Evolutionary conservation across 2,329 filamentous ascomycete species (phyloP).

Genomic region (Canariomyces notabilis): DNA sequence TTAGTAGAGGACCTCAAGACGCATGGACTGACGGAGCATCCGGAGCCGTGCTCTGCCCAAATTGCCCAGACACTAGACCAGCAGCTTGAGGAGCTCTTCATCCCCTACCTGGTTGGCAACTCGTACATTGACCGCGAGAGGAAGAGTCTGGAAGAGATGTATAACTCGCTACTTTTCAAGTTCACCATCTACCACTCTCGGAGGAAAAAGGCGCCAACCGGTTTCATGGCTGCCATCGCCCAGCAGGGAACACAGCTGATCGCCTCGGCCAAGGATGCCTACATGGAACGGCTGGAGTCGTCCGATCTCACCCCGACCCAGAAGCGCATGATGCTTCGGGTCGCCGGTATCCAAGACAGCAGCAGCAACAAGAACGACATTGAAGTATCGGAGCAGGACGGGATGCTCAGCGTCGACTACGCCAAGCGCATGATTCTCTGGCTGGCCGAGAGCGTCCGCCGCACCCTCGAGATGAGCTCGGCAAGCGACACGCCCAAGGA

Average conservation of each 20-base stretch:
- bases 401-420: slow-evolving; percentile 72
- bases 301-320: slow-evolving; percentile 84
- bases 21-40: slow-evolving; percentile 91
- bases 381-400: slow-evolving; percentile 86
- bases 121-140: slow-evolving; percentile 67
- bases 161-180: slow-evolving; percentile 90
- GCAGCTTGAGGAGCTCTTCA: slow-evolving; percentile 72
- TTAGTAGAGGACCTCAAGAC: slow-evolving; percentile 90
- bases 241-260: slow-evolving; percentile 87
- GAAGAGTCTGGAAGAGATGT: slow-evolving; percentile 70
- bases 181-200: slow-evolving; percentile 92
- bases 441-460: slow-evolving; percentile 89
- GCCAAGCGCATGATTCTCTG: slow-evolving; percentile 98
- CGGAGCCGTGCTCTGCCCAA: slow-evolving; percentile 81
- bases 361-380: slow-evolving; percentile 76
- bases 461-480: slow-evolving; percentile 84
- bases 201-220: slow-evolving; percentile 81
- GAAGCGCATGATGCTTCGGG: slow-evolving; percentile 81
- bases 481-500: slow-evolving; percentile 90
- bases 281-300: slow-evolving; percentile 82
- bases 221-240: slow-evolving; percentile 87
- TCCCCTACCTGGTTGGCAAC: slow-evolving; percentile 63
- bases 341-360: slow-evolving; percentile 77
- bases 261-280: slow-evolving; percentile 82
- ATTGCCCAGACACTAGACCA: slow-evolving; percentile 72